Percentiles rank a stretch among this genome's conserved stretches.
phyloP scores from a whole-genome alignment of 2,329 filamentous ascomycete species.

The Scopulariopsis brevicaulis region DNA sequence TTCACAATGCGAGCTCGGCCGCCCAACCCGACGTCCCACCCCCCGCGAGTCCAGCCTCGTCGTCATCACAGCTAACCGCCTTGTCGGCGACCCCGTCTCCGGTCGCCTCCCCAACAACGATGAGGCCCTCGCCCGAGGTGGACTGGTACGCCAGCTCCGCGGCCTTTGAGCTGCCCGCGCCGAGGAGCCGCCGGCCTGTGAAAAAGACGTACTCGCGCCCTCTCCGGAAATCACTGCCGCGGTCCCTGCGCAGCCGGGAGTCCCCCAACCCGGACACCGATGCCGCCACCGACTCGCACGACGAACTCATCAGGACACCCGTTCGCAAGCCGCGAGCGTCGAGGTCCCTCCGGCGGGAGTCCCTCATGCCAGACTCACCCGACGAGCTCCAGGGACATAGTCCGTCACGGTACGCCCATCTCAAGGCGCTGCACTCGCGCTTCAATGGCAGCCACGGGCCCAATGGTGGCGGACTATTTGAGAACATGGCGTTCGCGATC shows the following conservation, averaged over 20 bases:
- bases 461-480: conserved; percentile 39
- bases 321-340: neutral
- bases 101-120: neutral
- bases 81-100: conserved; percentile 17
- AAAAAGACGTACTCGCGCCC: conserved; percentile 2
- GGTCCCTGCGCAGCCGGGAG: neutral
- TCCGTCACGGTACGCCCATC: neutral
- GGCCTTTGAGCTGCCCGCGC: neutral
- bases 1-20: neutral
- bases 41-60: neutral
- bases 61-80: conserved; percentile 13
- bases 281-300: neutral
- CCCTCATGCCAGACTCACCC: conserved; percentile 28
- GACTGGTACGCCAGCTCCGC: conserved; percentile 1
- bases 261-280: conserved; percentile 26
- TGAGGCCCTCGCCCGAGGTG: neutral
- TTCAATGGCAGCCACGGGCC: neutral
- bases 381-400: conserved; percentile 26
- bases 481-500: conserved; percentile 78
- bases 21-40: neutral
- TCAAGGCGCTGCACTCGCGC: neutral
- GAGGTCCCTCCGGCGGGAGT: conserved; percentile 3
- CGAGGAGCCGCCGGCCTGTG: conserved; percentile 5
- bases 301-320: neutral
- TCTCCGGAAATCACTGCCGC: neutral